Percentiles rank a stretch among this genome's conserved stretches.
phyloP scores from a whole-genome alignment of 441 rosid genomes.

The Jatropha multifida region DNA sequence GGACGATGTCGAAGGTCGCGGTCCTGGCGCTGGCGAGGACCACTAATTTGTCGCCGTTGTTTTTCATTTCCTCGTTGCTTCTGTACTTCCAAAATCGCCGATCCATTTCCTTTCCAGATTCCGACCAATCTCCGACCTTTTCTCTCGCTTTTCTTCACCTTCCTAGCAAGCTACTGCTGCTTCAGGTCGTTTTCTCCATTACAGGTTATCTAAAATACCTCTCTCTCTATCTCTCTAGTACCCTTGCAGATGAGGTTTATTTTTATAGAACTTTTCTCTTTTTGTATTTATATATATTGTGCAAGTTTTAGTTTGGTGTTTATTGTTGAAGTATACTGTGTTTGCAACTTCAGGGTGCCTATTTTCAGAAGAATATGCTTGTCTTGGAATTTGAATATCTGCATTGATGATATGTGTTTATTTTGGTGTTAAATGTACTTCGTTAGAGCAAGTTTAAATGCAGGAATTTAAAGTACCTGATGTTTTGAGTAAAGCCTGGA shows the following conservation, averaged over 20 bases:
- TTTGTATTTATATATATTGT: background rate
- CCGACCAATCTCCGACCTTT: constrained; percentile 28
- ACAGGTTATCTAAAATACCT: background rate
- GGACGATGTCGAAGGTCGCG: constrained; percentile 30
- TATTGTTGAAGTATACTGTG: background rate
- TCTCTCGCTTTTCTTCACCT: constrained; percentile 5
- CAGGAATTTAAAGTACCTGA: background rate
- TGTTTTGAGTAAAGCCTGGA: background rate
- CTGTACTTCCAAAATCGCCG: constrained; percentile 34
- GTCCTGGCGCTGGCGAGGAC: constrained; percentile 25
- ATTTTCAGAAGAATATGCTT: background rate
- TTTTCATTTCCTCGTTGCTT: constrained; percentile 43
- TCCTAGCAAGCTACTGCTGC: background rate
- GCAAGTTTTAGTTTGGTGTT: background rate
- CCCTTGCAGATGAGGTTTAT: background rate
- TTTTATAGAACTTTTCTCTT: background rate
- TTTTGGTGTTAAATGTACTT: background rate
- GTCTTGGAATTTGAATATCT: background rate
- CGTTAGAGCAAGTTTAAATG: background rate
- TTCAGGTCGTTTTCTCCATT: constrained; percentile 1
- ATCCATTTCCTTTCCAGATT: constrained; percentile 27
- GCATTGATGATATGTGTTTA: background rate
- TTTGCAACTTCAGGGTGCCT: background rate
- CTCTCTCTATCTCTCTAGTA: background rate
- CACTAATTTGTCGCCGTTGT: constrained; percentile 43